Percentiles rank a stretch among this genome's conserved stretches.
These are phyloP conservation scores for Lachancea kluyveri DNA, from an alignment of 805 yeast genomes.

Conservation along the genomic window DNA sequence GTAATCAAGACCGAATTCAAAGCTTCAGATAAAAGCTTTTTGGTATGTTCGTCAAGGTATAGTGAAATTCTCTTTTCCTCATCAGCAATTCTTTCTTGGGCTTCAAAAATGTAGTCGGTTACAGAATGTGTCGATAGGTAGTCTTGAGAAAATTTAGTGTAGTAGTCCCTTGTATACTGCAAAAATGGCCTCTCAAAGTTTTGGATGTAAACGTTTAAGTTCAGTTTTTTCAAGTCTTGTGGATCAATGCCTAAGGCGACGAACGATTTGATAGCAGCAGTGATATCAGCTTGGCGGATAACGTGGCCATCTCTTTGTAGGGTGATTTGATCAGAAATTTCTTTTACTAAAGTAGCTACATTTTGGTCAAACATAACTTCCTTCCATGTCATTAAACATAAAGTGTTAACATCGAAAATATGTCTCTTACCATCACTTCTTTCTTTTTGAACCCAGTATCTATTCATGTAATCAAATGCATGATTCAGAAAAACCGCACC, in stretches of 20 bases:
- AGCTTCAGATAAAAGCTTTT: slow-evolving; percentile 66
- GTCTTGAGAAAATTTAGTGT: slow-evolving; percentile 53
- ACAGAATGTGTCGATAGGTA: slow-evolving; percentile 72
- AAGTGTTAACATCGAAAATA: slow-evolving; percentile 84
- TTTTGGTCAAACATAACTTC: slow-evolving; percentile 69
- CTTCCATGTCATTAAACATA: slow-evolving; percentile 86
- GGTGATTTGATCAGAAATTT: slow-evolving; percentile 70
- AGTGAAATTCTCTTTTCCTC: slow-evolving; percentile 74
- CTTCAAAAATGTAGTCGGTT: slow-evolving; percentile 84
- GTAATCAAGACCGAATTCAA: slow-evolving; percentile 73
- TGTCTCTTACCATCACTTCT: slow-evolving; percentile 88
- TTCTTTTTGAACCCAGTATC: slow-evolving; percentile 97
- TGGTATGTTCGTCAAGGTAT: slow-evolving; percentile 81
- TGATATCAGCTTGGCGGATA: slow-evolving; percentile 59
- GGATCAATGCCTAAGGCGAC: slow-evolving; percentile 87
- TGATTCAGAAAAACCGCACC: slow-evolving; percentile 92
- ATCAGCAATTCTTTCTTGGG: slow-evolving; percentile 74
- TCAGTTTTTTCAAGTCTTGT: slow-evolving; percentile 81
- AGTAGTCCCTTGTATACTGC: slow-evolving; percentile 50
- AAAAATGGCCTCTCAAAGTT: slow-evolving; percentile 75
- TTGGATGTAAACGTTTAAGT: slow-evolving; percentile 72
- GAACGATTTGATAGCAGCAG: slow-evolving; percentile 76
- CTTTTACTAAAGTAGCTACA: slow-evolving; percentile 51
- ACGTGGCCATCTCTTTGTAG: slow-evolving; percentile 73
- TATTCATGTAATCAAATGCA: slow-evolving; percentile 89